Conservation (phyloP, 1,284 basidiomycete genomes). For the Acaromyces ingoldii region DNA sequence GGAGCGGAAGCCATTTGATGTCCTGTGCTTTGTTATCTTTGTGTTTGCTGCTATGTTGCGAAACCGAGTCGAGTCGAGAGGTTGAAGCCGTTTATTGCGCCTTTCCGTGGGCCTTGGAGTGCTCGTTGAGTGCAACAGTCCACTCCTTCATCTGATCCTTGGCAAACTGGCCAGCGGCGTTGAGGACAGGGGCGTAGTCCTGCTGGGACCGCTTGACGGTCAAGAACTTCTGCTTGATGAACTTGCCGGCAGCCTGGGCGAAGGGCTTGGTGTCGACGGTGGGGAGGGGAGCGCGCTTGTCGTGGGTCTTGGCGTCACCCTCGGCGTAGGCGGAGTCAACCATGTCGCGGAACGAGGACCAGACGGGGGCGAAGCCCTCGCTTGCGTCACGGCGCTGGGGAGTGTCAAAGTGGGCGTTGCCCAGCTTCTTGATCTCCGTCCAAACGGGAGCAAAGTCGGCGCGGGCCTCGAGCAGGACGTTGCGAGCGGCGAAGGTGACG, state of each 20-base stretch:
- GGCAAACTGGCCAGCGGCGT: slow-evolving; percentile 23
- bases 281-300: not conserved
- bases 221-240: not conserved
- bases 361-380: slow-evolving; percentile 24
- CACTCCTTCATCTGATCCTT: slow-evolving; percentile 12
- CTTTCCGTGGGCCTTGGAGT: not conserved
- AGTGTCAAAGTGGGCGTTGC: slow-evolving; percentile 23
- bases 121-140: slow-evolving; percentile 1
- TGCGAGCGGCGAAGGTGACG: not conserved
- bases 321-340: slow-evolving; percentile 25
- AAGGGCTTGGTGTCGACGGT: slow-evolving; percentile 12
- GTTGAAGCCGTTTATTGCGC: too few relatives aligned
- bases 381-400: slow-evolving; percentile 2
- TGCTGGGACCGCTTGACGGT: not conserved
- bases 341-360: slow-evolving; percentile 32
- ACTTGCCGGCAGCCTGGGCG: slow-evolving; percentile 10
- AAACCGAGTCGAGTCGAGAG: too few relatives aligned
- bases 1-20: too few relatives aligned
- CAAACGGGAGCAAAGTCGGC: slow-evolving; percentile 35
- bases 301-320: slow-evolving; percentile 14
- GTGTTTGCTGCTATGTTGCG: too few relatives aligned
- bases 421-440: slow-evolving; percentile 28
- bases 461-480: slow-evolving; percentile 12
- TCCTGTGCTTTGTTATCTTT: too few relatives aligned
- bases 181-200: slow-evolving; percentile 19